Conservation (phyloP, 2,329 filamentous ascomycete genomes). For the Zymoseptoria ardabiliae region DNA sequence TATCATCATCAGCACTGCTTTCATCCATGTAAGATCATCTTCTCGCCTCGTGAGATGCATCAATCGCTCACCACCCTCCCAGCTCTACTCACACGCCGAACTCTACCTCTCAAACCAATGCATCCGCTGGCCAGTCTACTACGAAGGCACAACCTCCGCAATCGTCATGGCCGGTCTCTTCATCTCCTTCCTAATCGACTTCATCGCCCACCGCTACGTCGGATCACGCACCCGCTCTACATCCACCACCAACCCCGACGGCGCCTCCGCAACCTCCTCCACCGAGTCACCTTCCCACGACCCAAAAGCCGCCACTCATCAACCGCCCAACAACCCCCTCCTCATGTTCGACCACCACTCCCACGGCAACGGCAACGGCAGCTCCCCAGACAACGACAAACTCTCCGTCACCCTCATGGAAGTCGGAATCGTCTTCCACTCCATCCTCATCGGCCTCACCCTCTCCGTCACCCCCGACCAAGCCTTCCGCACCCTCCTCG, state of each 20-base stretch:
- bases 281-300: background rate
- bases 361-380: slow-evolving; percentile 3
- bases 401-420: slow-evolving; percentile 62
- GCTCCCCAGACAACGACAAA: slow-evolving; percentile 7
- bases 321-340: slow-evolving; percentile 35
- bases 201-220: slow-evolving; percentile 35
- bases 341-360: slow-evolving; percentile 32
- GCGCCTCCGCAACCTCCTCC: slow-evolving; percentile 7
- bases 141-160: slow-evolving; percentile 62
- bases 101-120: slow-evolving; percentile 68
- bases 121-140: slow-evolving; percentile 52
- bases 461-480: slow-evolving; percentile 55
- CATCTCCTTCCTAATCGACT: slow-evolving; percentile 65
- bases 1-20: slow-evolving; percentile 64
- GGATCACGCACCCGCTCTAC: background rate
- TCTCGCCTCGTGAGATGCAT: background rate
- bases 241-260: slow-evolving; percentile 11
- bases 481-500: slow-evolving; percentile 55
- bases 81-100: slow-evolving; percentile 65
- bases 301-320: background rate
- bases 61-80: slow-evolving; percentile 1
- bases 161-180: slow-evolving; percentile 69
- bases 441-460: slow-evolving; percentile 52
- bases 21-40: slow-evolving; percentile 51
- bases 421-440: slow-evolving; percentile 62